Conservation (phyloP, 257 asterid species). For the Petrea volubilis region DNA sequence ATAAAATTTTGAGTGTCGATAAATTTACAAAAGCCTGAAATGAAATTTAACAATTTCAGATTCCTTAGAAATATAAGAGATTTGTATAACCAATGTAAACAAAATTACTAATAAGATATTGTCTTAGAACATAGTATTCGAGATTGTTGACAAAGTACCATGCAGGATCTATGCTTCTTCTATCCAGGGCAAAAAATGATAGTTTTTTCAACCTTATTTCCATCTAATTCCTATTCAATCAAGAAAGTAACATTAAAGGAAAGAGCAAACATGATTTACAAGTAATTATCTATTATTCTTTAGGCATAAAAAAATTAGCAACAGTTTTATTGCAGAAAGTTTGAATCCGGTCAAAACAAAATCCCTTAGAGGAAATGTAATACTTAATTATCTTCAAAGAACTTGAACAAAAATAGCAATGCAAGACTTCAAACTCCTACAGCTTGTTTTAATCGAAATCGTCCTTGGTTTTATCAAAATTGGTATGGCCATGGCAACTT, state of each 20-base stretch:
- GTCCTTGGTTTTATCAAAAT: no score
- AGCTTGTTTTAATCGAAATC: no score
- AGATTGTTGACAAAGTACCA: conserved; percentile 38
- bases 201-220: conserved; percentile 61
- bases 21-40: no score
- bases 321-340: neutral
- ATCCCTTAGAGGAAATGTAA: neutral
- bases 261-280: neutral
- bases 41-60: no score
- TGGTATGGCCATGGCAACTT: no score
- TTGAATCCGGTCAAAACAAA: neutral
- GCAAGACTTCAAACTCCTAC: no score
- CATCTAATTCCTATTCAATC: conserved; percentile 54
- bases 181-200: conserved; percentile 52
- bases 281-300: neutral
- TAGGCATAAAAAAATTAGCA: neutral
- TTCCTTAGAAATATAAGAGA: no score
- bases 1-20: no score
- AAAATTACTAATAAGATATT: neutral
- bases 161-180: conserved; percentile 64
- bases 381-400: neutral
- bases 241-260: conserved; percentile 12
- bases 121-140: neutral
- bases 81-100: neutral
- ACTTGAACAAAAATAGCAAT: neutral